Conservation (phyloP, 768 basidiomycete genomes). For the Leccinellum luteum region DNA sequence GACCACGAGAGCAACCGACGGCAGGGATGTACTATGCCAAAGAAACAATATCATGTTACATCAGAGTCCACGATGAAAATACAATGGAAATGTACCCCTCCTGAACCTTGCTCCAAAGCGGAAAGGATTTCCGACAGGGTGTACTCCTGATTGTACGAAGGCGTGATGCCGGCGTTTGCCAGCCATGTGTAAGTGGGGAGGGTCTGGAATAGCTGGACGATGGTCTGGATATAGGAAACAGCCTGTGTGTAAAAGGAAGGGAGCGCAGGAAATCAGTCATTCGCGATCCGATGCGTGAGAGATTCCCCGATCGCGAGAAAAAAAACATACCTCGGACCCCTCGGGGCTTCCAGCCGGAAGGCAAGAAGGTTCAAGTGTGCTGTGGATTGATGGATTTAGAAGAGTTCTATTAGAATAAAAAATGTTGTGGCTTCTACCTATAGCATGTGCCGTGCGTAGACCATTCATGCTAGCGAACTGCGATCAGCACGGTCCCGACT, state of each 20-base stretch:
- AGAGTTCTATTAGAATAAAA: not conserved
- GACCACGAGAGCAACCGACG: constrained; percentile 41
- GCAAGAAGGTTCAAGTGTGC: constrained; percentile 58
- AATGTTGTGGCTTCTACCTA: constrained; percentile 16
- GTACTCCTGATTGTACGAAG: constrained; percentile 50
- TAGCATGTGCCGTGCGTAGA: constrained; percentile 59
- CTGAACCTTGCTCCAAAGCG: constrained; percentile 55
- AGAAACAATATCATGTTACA: not conserved
- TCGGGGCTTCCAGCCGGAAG: constrained; percentile 53
- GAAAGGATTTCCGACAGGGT: constrained; percentile 51
- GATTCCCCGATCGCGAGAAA: not conserved
- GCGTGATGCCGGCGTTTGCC: constrained; percentile 69
- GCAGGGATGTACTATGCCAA: constrained; percentile 45
- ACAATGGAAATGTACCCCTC: constrained; percentile 32
- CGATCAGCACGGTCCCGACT: not conserved
- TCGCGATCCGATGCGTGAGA: not conserved
- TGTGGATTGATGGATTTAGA: constrained; percentile 21
- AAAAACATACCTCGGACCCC: constrained; percentile 52
- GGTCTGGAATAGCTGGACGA: constrained; percentile 58
- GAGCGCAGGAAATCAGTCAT: not conserved
- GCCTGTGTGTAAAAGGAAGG: constrained; percentile 39
- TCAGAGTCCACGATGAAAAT: not conserved
- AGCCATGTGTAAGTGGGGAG: constrained; percentile 79
- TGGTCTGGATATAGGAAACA: constrained; percentile 58
- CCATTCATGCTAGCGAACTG: constrained; percentile 60